Evolutionary conservation across 2,329 filamentous ascomycete species (phyloP).

Genomic region (Penicillium sclerotiorum): DNA sequence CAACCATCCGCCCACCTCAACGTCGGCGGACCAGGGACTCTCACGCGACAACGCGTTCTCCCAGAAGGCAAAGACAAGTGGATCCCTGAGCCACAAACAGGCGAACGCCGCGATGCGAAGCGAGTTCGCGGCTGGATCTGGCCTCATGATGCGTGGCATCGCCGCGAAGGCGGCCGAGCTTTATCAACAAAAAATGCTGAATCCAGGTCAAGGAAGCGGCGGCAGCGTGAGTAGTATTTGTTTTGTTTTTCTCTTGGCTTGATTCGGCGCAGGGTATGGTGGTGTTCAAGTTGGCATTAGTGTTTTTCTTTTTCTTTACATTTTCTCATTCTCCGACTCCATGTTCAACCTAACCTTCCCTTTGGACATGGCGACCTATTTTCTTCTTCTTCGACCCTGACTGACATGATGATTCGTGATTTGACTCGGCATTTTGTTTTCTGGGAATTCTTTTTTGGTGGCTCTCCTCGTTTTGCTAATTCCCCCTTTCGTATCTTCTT

Average conservation of each 20-base stretch:
- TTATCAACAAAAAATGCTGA: constrained; percentile 26
- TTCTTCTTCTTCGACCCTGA: too few relatives aligned
- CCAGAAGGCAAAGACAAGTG: constrained; percentile 59
- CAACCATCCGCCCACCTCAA: constrained; percentile 62
- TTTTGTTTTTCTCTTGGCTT: not conserved
- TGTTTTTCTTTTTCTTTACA: not conserved
- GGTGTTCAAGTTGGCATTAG: not conserved
- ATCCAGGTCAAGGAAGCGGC: constrained; percentile 38
- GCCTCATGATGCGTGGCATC: constrained; percentile 62
- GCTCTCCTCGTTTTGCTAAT: constrained; percentile 19
- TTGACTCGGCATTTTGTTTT: constrained; percentile 9
- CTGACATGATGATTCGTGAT: too few relatives aligned
- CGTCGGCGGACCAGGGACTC: constrained; percentile 59
- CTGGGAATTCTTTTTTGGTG: constrained; percentile 2
- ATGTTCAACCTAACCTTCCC: too few relatives aligned
- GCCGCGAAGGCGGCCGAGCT: constrained; percentile 53
- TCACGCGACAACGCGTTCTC: constrained; percentile 59
- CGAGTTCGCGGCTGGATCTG: constrained; percentile 63
- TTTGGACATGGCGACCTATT: too few relatives aligned
- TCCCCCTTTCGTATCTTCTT: constrained; percentile 6
- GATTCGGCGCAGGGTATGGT: not conserved
- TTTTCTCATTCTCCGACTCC: not conserved
- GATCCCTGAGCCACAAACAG: constrained; percentile 63
- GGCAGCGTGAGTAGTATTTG: constrained; percentile 33
- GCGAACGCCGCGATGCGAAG: constrained; percentile 65